Evolutionary conservation across 2,329 filamentous ascomycete species (phyloP), one percentile per base, ranked within the genome.

Genomic region (Endothia cerciana): DNA sequence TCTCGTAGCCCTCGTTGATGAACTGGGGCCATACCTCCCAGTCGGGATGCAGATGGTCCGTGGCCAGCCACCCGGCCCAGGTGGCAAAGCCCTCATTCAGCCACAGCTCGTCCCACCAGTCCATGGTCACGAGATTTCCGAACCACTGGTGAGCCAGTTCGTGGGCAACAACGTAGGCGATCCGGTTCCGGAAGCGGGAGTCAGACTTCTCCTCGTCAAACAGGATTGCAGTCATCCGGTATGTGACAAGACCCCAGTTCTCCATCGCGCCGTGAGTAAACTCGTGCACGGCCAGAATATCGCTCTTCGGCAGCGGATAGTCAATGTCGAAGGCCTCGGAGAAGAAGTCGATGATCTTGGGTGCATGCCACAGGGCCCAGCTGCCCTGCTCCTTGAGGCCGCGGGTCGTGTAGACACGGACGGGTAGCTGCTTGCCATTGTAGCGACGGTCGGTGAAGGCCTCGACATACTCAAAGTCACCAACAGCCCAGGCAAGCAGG

Each of bases 21-120:
- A 97, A 99, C 80, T 97, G 94, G 66, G 92, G 90, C 95, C 95
- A 99, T 40, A 98, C 91, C 73, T 98, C 90, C 94, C 95, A 98
- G 71, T 97, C 94, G 3, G 95, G 95, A 78, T 98, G 92, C 64
- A 98, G 87, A 75, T 96, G 87, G 75, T 98, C 92, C 66, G 94
- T 88, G 11, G 93, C 94, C 68, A 94, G 86, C 94, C 94, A 99
- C 62, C 94, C 95, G 53, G 97, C 94, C 94, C 94, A 98, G 3
- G 95, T 99, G 51, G 95, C 95, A 75, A 99, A 99, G 15, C 94
- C 94, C 79, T 98, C 94, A 77, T 98, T 98, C 63, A 98, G 86
- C 94, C 94, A 98, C 8, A 98, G 82, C 63, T 94, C 94, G 78
- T 97, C 93, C 94, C 94, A 98, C 85, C 96, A 97, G 77, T 97